Base-by-base conservation (phyloP, 176 grass and related monocot genomes). In the Miscanthus lutarioriparius region DNA sequence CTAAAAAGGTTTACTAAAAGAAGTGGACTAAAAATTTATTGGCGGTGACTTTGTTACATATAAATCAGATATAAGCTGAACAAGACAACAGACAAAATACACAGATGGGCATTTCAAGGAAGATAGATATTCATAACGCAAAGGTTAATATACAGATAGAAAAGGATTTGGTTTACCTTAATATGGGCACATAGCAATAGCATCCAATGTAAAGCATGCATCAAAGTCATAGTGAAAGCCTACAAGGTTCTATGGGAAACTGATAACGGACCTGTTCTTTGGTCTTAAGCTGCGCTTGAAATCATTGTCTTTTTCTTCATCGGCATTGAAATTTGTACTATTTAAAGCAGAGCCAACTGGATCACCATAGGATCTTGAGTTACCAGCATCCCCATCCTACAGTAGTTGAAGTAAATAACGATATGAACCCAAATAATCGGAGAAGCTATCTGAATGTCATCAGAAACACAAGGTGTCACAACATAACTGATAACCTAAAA, bases 341-440 rank as follows among this genome's bases (percentile, higher is more conserved):
- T 78, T 83, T 80, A 78, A 85, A 87, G 67, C 56, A 67, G 84
- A 87, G 64, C 82, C 82, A 86, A 77, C 75, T 81, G 82, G 39
- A 84, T 48, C 87, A 82, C 80, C 67, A 64, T 76, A 36, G 73
- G 58, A 84, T 92, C 90, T 91, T 71, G 95, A 90, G 59, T 88
- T 93, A 79, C 44, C 44, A 72, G 66, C 70, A 86, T 88, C 83
- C 70, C 85, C 83, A 68, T 92, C 97, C 97, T 99, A 96, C 91
- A 98, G 89, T 92, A 95, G 92, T 98, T 94, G 90, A 99, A 81
- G 96, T 98, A 92, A 99, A 99, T 90, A 99, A 92, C 28, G 85
- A 95, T 91, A 92, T 92, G 90, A 95, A 92, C 90, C 90, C 56
- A 92, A 88, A 90, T 84, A 94, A 90, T 95, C 77, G 90, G 85